Conservation (phyloP, 176 grass and related monocot species). For the Avena insularis region DNA sequence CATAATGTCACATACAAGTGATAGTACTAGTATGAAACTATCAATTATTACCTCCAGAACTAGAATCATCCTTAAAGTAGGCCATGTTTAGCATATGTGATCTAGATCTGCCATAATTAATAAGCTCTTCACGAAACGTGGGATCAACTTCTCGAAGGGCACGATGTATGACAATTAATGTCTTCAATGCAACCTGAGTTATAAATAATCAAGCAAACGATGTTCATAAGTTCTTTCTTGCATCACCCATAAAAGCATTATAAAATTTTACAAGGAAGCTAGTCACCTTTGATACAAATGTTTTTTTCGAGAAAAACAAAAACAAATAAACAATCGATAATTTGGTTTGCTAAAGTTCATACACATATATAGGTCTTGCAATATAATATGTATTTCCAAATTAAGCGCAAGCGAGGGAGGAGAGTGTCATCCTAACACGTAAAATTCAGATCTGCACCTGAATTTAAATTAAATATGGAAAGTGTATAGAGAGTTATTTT, state of each 20-base stretch:
- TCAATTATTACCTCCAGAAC: slow-evolving; percentile 74
- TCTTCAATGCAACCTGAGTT: slow-evolving; percentile 90
- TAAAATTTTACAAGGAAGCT: slow-evolving; percentile 5
- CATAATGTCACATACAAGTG: slow-evolving; percentile 26
- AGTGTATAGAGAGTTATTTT: slow-evolving; percentile 6
- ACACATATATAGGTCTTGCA: not conserved
- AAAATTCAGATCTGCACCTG: not conserved
- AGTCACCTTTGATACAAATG: not conserved
- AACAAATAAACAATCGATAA: not conserved
- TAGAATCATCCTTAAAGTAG: slow-evolving; percentile 99
- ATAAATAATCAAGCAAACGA: slow-evolving; percentile 39
- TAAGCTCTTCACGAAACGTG: slow-evolving; percentile 95
- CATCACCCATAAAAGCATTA: not conserved
- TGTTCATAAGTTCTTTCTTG: slow-evolving; percentile 26
- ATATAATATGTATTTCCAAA: not conserved
- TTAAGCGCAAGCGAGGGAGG: not conserved
- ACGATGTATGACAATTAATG: slow-evolving; percentile 95
- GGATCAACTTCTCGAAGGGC: slow-evolving; percentile 92
- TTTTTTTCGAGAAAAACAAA: not conserved
- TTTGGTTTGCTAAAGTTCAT: not conserved
- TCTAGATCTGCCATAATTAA: slow-evolving; percentile 95
- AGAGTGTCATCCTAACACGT: not conserved
- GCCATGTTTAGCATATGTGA: slow-evolving; percentile 98
- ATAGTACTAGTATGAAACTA: slow-evolving; percentile 28
- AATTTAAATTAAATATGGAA: slow-evolving; percentile 11